phyloP scores from a whole-genome alignment of 192 early-diverging fungal species.

The Dissophora globulifera region DNA sequence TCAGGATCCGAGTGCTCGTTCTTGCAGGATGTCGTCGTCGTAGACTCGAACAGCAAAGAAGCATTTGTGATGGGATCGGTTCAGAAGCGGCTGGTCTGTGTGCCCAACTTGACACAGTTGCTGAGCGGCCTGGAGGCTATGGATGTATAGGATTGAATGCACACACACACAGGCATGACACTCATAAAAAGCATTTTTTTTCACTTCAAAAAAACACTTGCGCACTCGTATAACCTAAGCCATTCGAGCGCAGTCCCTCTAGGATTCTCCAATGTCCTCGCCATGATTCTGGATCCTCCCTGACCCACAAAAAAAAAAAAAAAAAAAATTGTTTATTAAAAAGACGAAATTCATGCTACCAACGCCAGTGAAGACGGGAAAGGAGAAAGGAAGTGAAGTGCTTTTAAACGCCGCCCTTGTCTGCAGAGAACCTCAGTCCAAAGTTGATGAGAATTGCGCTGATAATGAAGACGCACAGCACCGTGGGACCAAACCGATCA shows the following conservation, averaged over 20 bases:
- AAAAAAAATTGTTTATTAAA: too few species aligned
- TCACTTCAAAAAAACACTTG: too few species aligned
- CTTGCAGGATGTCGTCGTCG: constrained; percentile 67
- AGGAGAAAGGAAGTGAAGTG: too few species aligned
- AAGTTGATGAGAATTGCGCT: constrained; percentile 78
- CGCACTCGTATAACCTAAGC: too few species aligned
- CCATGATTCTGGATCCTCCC: too few species aligned
- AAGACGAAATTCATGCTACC: too few species aligned
- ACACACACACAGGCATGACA: too few species aligned
- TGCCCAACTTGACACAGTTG: constrained; percentile 67
- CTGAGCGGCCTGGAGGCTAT: constrained; percentile 33
- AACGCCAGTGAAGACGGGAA: too few species aligned
- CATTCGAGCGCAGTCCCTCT: too few species aligned
- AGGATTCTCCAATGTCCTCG: too few species aligned
- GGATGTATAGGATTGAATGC: constrained; percentile 8
- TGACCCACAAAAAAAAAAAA: not conserved
- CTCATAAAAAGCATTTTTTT: too few species aligned
- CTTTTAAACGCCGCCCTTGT: not conserved
- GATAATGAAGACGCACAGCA: constrained; percentile 74
- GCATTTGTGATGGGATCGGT: constrained; percentile 68
- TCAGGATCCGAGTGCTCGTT: constrained; percentile 64
- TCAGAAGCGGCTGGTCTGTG: constrained; percentile 66
- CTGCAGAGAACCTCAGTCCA: constrained; percentile 31
- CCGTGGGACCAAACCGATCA: constrained; percentile 77
- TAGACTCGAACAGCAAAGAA: constrained; percentile 63